These are phyloP conservation scores for Tolypocladium tundrense DNA, from an alignment of 2,329 filamentous ascomycete species.

Conservation along the genomic window DNA sequence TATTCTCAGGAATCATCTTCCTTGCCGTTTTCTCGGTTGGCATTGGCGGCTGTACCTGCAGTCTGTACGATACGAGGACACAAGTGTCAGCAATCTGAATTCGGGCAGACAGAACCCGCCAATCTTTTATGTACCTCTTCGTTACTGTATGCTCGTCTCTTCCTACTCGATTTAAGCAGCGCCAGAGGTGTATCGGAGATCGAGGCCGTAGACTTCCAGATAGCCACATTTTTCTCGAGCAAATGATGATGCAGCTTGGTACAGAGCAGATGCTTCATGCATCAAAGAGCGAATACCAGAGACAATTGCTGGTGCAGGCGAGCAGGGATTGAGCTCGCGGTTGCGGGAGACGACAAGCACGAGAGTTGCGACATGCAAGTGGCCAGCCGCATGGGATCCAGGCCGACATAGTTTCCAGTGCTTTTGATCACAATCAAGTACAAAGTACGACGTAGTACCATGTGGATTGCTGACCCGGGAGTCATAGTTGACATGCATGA, in stretches of 20 bases:
- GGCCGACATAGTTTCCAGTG: background rate
- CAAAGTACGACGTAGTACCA: background rate
- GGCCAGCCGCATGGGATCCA: background rate
- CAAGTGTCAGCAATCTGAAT: no score
- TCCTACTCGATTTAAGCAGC: background rate
- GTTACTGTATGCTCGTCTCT: background rate
- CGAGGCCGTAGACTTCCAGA: background rate
- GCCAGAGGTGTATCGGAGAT: background rate
- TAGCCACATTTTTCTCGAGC: background rate
- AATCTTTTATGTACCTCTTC: no score
- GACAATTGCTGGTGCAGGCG: background rate
- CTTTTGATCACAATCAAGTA: background rate
- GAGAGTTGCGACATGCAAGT: no score
- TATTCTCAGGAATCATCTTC: no score
- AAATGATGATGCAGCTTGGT: no score
- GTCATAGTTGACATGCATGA: background rate
- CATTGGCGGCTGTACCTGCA: no score
- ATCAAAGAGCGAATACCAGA: no score
- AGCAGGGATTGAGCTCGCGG: no score
- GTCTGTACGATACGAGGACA: no score
- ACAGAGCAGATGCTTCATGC: background rate
- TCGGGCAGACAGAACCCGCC: no score
- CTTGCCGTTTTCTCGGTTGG: no score
- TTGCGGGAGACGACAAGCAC: no score
- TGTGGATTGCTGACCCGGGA: background rate